Evolutionary conservation across 305 asterid genomes (phyloP), one percentile per base, ranked within the genome.

Genomic region (Fraxinus xanthoxyloides): DNA sequence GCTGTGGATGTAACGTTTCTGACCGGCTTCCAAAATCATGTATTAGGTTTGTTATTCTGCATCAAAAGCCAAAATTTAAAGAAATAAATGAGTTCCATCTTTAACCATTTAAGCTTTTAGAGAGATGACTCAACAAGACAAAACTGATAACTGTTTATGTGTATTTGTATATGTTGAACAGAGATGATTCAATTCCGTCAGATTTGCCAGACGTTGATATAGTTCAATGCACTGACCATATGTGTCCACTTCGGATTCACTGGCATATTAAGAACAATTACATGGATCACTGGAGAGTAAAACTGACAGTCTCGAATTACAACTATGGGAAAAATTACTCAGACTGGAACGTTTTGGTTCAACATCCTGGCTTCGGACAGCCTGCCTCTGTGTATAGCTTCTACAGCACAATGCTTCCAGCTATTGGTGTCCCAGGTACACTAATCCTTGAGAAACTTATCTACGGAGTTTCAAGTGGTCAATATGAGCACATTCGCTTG

Each of bases 161-260:
- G 7, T 81, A 31, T 75, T 36, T 69, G 34, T 84, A 21, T 43
- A 76, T 32, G 15, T 77, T 82, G 31, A 81, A 73, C 89, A 92
- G 94, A 35, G 89, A 80, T 81, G 91, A 83, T 3, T 24, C 21
- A 2, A 78, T 87, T 30, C 74, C 85, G 3, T 80, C 90, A n/a
- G 85, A 59, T 67, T 67, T 77, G 26, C 38, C 17, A 1, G 88
- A 89, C 67, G 88, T 87, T 10, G 90, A 85, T 48, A 75, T 88
- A 63, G 85, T 92, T 23, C 87, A 82, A 67, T 93, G 97, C 90
- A 89, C 91, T 15, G 89, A 90, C 80, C 94, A 90, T 77, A 93
- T 92, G 97, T 92, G 97, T 79, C 97, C 97, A 6, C 83, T 93
- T 75, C 85, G 90, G 28, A 78, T 93, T 82, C 97, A 93, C 84